Conservation (phyloP, 257 asterid species). For the Nicotiana noctiflora region DNA sequence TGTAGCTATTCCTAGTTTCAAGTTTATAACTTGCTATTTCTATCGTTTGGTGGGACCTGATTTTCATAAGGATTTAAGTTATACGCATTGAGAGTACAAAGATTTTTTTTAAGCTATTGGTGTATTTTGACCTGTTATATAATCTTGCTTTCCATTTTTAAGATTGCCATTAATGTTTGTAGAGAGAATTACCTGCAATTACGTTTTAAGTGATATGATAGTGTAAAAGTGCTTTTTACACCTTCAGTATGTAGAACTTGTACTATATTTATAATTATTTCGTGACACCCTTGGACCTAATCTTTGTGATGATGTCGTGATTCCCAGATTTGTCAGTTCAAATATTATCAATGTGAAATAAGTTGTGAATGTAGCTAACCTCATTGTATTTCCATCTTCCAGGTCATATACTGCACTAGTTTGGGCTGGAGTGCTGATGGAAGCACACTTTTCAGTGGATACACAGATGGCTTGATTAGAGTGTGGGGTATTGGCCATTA, state of each 20-base stretch:
- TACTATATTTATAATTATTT: no score
- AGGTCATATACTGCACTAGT: slow-evolving; percentile 64
- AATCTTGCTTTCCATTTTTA: no score
- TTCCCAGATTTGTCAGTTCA: neutral
- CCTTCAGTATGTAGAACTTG: no score
- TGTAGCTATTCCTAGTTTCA: neutral
- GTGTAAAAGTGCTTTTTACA: no score
- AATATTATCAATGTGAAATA: neutral
- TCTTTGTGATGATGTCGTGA: neutral
- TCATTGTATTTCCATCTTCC: slow-evolving; percentile 3
- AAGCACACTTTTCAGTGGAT: slow-evolving; percentile 73
- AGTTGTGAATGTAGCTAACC: neutral
- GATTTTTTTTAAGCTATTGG: no score
- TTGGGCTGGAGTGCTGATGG: slow-evolving; percentile 70
- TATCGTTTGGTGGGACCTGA: neutral
- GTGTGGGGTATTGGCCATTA: slow-evolving; percentile 59
- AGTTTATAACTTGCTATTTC: neutral
- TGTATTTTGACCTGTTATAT: no score
- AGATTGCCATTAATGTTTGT: no score
- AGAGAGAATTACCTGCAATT: no score
- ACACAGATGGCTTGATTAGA: slow-evolving; percentile 62
- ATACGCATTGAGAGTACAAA: no score
- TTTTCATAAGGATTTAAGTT: neutral
- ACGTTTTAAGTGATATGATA: no score
- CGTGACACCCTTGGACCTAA: neutral